Conservation (phyloP, 2,329 filamentous ascomycete genomes). For the Lasiodiplodia sp. region DNA sequence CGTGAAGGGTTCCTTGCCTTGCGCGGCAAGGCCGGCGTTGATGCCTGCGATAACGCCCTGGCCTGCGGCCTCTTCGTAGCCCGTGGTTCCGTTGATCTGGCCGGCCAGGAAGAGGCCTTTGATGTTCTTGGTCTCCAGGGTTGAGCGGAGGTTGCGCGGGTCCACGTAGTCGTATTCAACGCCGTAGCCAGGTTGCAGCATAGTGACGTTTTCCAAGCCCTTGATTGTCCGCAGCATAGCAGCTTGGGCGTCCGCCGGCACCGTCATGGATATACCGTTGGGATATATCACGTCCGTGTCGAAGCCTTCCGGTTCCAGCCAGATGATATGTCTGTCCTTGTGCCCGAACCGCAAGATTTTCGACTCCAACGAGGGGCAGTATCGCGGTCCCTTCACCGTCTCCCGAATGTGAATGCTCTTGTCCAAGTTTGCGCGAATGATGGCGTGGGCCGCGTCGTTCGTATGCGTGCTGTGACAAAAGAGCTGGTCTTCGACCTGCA, state of each 20-base stretch:
- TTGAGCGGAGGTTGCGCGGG: conserved; percentile 84
- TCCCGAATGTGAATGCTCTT: conserved; percentile 97
- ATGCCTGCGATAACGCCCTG: conserved; percentile 93
- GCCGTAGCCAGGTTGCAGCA: conserved; percentile 95
- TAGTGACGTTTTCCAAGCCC: conserved; percentile 87
- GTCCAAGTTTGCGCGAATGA: conserved; percentile 88
- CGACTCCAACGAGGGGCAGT: conserved; percentile 93
- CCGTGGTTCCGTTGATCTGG: conserved; percentile 97
- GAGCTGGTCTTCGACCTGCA: conserved; percentile 82
- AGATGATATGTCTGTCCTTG: conserved; percentile 85
- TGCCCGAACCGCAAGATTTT: conserved; percentile 89
- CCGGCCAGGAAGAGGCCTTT: conserved; percentile 88
- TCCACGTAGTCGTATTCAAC: conserved; percentile 99
- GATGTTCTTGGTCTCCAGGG: conserved; percentile 93
- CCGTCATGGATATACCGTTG: conserved; percentile 96
- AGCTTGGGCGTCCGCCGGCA: conserved; percentile 86
- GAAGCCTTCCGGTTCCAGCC: conserved; percentile 97
- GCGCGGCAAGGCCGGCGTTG: conserved; percentile 85
- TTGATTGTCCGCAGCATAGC: conserved; percentile 82
- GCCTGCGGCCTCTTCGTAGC: conserved; percentile 95
- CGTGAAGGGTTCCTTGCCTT: conserved; percentile 68
- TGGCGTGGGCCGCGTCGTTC: conserved; percentile 79
- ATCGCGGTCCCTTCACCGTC: conserved; percentile 90
- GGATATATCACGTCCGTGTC: conserved; percentile 90
- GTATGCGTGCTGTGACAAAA: conserved; percentile 89